Conservation (phyloP, 73 alveolate genomes). For the Paramecium pentaurelia region DNA sequence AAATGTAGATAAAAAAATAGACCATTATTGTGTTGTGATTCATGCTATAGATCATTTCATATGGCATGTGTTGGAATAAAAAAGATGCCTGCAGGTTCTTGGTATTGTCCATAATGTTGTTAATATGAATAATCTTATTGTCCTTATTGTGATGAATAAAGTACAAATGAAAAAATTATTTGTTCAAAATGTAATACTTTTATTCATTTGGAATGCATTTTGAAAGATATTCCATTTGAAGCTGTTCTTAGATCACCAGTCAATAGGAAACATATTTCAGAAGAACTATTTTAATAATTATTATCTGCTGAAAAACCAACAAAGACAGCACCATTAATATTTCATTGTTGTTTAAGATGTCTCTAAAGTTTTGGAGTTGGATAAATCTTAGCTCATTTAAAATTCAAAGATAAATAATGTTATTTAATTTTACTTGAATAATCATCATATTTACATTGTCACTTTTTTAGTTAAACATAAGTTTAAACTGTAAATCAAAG, state of each 20-base stretch:
- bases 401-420: constrained; percentile 42
- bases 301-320: not conserved
- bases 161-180: constrained; percentile 35
- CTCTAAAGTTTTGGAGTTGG: not conserved
- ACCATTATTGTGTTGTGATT: constrained; percentile 64
- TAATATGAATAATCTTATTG: constrained; percentile 40
- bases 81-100: constrained; percentile 60
- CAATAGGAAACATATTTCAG: constrained; percentile 35
- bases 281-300: not conserved
- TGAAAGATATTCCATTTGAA: constrained; percentile 56
- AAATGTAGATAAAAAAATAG: constrained; percentile 44
- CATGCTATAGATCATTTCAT: constrained; percentile 68
- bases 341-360: not conserved
- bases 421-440: constrained; percentile 4
- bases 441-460: constrained; percentile 61
- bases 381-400: constrained; percentile 16
- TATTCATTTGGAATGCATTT: constrained; percentile 57
- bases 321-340: not conserved
- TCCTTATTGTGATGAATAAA: constrained; percentile 42
- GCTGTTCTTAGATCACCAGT: constrained; percentile 50
- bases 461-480: constrained; percentile 43
- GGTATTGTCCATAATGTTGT: constrained; percentile 64
- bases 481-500: constrained; percentile 42
- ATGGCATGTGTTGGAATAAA: constrained; percentile 63
- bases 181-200: constrained; percentile 37